Evolutionary conservation across 2,329 filamentous ascomycete species (phyloP).

Genomic region (Talaromyces sp.): DNA sequence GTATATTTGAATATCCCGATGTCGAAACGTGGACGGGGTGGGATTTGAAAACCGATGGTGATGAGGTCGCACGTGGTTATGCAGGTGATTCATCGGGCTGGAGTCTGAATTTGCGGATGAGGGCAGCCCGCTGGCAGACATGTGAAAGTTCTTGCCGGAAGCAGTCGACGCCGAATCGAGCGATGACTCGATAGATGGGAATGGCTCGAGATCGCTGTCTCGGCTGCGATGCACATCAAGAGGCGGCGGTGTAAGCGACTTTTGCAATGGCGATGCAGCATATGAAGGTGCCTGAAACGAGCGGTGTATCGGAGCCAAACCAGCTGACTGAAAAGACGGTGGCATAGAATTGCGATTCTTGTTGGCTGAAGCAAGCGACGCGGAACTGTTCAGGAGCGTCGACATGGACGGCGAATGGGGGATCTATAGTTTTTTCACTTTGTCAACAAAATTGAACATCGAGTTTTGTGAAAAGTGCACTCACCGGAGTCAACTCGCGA

Average conservation of each 20-base stretch:
- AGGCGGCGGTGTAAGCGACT: constrained; percentile 78
- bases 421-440: constrained; percentile 20
- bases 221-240: constrained; percentile 50
- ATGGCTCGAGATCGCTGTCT: constrained; percentile 66
- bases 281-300: constrained; percentile 54
- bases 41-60: constrained; percentile 41
- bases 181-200: constrained; percentile 82
- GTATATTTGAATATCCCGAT: constrained; percentile 71
- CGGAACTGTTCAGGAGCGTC: constrained; percentile 34
- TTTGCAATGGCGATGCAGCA: constrained; percentile 84
- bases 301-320: constrained; percentile 36
- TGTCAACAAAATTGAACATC: background rate
- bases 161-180: constrained; percentile 50
- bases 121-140: constrained; percentile 59
- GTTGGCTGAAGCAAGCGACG: constrained; percentile 34
- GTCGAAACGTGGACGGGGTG: constrained; percentile 51
- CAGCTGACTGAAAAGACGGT: constrained; percentile 51
- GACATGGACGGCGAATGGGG: constrained; percentile 38
- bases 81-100: constrained; percentile 47
- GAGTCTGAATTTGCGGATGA: constrained; percentile 68
- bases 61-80: constrained; percentile 26
- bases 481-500: constrained; percentile 77
- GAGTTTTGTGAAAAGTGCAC: constrained; percentile 31
- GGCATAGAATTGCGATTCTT: constrained; percentile 60
- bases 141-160: constrained; percentile 65